These are phyloP conservation scores for Fusarium longipes DNA, from an alignment of 2,329 filamentous ascomycete species.

Conservation along the genomic window DNA sequence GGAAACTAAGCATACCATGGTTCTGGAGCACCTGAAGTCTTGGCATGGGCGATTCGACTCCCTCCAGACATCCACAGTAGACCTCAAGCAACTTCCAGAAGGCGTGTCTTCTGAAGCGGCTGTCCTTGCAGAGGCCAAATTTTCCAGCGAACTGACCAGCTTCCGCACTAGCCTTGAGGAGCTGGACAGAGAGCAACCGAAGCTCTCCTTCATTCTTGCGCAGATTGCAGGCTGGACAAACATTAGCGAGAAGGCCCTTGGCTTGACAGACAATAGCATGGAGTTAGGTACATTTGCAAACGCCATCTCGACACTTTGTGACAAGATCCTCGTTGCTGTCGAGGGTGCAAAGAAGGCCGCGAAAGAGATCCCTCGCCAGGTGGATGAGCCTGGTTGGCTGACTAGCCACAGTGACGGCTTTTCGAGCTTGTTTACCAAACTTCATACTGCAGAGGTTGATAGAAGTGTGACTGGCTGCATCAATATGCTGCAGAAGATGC, in stretches of 20 bases:
- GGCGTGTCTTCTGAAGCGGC: slow-evolving; percentile 59
- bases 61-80: slow-evolving; percentile 56
- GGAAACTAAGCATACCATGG: slow-evolving; percentile 57
- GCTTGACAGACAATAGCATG: slow-evolving; percentile 14
- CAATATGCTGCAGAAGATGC: slow-evolving; percentile 50
- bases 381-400: slow-evolving; percentile 54
- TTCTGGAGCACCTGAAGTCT: slow-evolving; percentile 59
- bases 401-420: slow-evolving; percentile 62
- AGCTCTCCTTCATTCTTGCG: slow-evolving; percentile 71
- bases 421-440: slow-evolving; percentile 63
- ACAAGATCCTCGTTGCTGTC: slow-evolving; percentile 81
- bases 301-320: slow-evolving; percentile 72
- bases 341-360: slow-evolving; percentile 74
- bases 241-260: slow-evolving; percentile 39
- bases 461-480: slow-evolving; percentile 54
- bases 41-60: slow-evolving; percentile 63
- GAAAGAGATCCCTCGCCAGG: slow-evolving; percentile 52
- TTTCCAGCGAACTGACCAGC: slow-evolving; percentile 52
- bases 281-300: slow-evolving; percentile 63
- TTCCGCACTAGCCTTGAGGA: slow-evolving; percentile 57
- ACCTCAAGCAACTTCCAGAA: slow-evolving; percentile 61
- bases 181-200: slow-evolving; percentile 58
- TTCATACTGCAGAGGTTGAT: slow-evolving; percentile 69
- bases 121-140: slow-evolving; percentile 49
- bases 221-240: slow-evolving; percentile 75